Evolutionary conservation across 345 rosid genomes (phyloP).

Genomic region (Psidium friedrichsthalianum): DNA sequence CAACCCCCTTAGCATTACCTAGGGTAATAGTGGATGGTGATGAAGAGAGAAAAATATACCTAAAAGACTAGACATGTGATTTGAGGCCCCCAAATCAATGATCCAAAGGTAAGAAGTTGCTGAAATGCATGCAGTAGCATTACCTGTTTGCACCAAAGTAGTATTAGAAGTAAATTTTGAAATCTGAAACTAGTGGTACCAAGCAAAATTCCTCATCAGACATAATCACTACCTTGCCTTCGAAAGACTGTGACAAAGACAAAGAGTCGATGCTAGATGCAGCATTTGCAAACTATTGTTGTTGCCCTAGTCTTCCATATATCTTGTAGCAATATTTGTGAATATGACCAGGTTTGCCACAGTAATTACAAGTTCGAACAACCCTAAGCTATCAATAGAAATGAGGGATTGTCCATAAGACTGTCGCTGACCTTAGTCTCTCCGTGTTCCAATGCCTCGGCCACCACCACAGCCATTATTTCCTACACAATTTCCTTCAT

Average conservation of each 20-base stretch:
- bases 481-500: not conserved
- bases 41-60: not conserved
- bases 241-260: not conserved
- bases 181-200: not conserved
- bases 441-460: not conserved
- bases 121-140: not conserved
- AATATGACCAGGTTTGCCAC: not conserved
- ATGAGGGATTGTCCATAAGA: not conserved
- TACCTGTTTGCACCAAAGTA: not conserved
- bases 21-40: not conserved
- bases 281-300: not conserved
- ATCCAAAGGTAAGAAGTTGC: not conserved
- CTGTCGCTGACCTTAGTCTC: not conserved
- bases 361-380: not conserved
- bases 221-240: not conserved
- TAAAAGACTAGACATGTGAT: not conserved
- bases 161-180: not conserved
- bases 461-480: not conserved
- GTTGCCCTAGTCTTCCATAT: not conserved
- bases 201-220: not conserved
- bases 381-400: not conserved
- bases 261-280: not conserved
- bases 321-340: not conserved
- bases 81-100: not conserved
- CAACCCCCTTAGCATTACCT: not conserved